Evolutionary conservation across 305 asterid genomes (phyloP).

Genomic region (Salvia sclarea): DNA sequence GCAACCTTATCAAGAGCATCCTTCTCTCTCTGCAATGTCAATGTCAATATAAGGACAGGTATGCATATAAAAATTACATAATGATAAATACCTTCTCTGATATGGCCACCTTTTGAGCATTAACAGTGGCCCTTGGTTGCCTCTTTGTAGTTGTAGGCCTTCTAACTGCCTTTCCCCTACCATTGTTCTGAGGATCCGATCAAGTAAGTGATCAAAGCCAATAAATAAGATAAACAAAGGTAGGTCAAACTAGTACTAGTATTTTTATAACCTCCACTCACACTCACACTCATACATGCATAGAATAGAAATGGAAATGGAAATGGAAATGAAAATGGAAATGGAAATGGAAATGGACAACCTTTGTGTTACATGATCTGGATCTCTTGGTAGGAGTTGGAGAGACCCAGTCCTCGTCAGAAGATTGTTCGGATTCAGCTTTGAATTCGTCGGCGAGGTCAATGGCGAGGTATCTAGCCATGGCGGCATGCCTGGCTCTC

Average conservation of each 20-base stretch:
- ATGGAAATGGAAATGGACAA: neutral
- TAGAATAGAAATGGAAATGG: neutral
- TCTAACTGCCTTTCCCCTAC: conserved; percentile 40
- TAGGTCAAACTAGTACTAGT: too few species aligned
- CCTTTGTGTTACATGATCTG: neutral
- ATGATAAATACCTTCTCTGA: conserved; percentile 65
- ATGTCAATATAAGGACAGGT: neutral
- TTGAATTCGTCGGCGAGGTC: neutral
- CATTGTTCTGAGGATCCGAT: neutral
- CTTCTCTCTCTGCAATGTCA: conserved; percentile 3
- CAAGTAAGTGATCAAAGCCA: neutral
- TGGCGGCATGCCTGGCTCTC: conserved; percentile 25
- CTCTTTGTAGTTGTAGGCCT: neutral
- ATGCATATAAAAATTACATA: neutral
- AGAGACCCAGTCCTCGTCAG: neutral
- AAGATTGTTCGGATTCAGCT: neutral
- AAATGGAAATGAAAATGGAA: too few species aligned
- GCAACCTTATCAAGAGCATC: conserved; percentile 53
- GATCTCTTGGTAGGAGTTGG: neutral
- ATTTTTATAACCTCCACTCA: too few species aligned
- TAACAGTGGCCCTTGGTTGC: conserved; percentile 35
- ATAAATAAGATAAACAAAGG: too few species aligned
- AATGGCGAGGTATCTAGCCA: conserved; percentile 23
- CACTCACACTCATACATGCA: too few species aligned
- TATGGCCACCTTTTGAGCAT: conserved; percentile 56